phyloP scores from a whole-genome alignment of 495 filamentous ascomycete species.

The Mytilinidion resinicola region DNA sequence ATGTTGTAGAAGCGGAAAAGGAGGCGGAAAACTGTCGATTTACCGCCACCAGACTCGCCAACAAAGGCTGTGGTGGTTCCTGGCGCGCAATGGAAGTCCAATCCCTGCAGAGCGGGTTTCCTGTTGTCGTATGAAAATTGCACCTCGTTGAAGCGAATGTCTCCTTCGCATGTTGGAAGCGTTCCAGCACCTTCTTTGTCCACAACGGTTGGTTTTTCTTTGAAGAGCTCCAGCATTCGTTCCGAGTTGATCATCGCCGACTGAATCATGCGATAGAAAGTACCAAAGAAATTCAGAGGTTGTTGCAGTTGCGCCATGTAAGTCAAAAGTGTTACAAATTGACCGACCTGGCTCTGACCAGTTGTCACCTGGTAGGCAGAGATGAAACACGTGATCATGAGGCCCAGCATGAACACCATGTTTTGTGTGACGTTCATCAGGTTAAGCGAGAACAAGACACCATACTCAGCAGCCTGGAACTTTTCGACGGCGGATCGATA shows the following conservation, averaged over 20 bases:
- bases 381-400: constrained; percentile 77
- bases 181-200: constrained; percentile 53
- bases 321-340: constrained; percentile 73
- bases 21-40: constrained; percentile 93
- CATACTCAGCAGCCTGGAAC: constrained; percentile 82
- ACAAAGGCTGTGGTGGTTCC: constrained; percentile 94
- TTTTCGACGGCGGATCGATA: constrained; percentile 72
- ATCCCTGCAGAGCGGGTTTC: constrained; percentile 74
- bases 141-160: constrained; percentile 79
- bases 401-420: constrained; percentile 83
- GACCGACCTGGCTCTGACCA: constrained; percentile 61
- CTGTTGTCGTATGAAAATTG: constrained; percentile 85
- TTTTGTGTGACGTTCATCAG: constrained; percentile 93
- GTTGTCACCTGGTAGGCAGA: constrained; percentile 82
- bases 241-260: constrained; percentile 96
- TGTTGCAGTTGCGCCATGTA: constrained; percentile 92
- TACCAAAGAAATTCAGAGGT: constrained; percentile 95
- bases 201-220: constrained; percentile 83
- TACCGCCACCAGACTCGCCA: constrained; percentile 92
- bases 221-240: constrained; percentile 90
- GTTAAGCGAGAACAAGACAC: constrained; percentile 79
- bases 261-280: constrained; percentile 94
- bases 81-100: constrained; percentile 74
- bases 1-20: constrained; percentile 94
- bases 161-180: constrained; percentile 64